Base-by-base conservation (phyloP, 257 asterid species). In the Solanum tarapatanum region DNA sequence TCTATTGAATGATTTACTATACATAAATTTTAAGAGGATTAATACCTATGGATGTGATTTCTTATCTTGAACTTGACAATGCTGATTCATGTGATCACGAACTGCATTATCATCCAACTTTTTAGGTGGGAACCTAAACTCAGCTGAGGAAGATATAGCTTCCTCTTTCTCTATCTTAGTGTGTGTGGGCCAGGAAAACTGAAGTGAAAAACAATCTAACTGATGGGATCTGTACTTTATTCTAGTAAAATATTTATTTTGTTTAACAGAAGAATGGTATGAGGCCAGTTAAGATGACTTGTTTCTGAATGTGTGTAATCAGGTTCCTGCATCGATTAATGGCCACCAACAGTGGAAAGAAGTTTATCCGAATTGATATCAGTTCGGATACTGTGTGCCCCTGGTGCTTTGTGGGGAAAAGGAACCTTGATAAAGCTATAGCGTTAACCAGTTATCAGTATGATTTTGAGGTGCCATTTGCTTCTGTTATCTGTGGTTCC, bases 371-470 rank as follows among this genome's bases (percentile, higher is more conserved):
- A 68, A 92, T 96, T 72, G 99, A 96, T 85, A 87, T 93, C 43
- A 92, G 92, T 36, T 85, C 93, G 24, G 99, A 96, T 89, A 94
- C 93, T 2, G 98, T 96, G 43, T 96, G 99, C 84, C 99, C 99
- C 8, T 96, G 99, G 99, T 96, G 99, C 88, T 96, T 89, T 89
- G 97, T 96, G 85, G 99, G 98, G 48, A 95, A 96, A 88, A 93
- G 84, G 91, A 93, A 94, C 91, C 92, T 96, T 58, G 98, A 96
- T 87, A 93, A 91, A 90, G 99, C 99, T 43, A 93, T 95, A 62
- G 94, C 94, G 41, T 92, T 92, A 10, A 91, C 94, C 4, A 88
- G 88, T 82, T 90, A 95, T 87, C 90, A 87, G 43, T 95, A 90
- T 84, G 86, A 91, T 87, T 88, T 91, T 68, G 82, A 92, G 94